These are phyloP conservation scores for Fraxinus greggii DNA, from an alignment of 305 asterid species.

Conservation along the genomic window DNA sequence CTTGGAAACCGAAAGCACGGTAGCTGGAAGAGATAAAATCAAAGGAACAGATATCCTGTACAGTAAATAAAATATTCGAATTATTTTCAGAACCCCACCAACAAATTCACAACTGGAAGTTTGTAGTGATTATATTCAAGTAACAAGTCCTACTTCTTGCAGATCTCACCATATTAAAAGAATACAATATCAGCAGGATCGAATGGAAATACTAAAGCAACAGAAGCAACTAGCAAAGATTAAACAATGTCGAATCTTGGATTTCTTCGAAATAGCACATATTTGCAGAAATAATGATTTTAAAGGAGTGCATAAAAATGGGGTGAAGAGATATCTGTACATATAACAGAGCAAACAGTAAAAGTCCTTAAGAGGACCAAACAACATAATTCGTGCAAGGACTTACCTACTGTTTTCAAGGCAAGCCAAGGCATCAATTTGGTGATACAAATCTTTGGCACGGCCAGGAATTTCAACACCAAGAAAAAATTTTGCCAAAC, in stretches of 20 bases:
- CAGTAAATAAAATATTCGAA: neutral
- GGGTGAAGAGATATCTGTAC: neutral
- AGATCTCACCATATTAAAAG: neutral
- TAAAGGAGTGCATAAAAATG: constrained; percentile 5
- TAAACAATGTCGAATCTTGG: constrained; percentile 1
- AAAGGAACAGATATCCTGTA: constrained; percentile 78
- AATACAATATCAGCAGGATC: neutral
- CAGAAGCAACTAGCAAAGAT: neutral
- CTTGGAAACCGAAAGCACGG: constrained; percentile 71
- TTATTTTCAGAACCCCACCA: neutral
- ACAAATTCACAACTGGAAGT: constrained; percentile 9
- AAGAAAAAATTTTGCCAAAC: constrained; percentile 86
- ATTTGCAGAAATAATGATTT: neutral
- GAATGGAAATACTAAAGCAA: neutral
- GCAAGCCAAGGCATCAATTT: constrained; percentile 73
- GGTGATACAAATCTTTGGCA: constrained; percentile 75
- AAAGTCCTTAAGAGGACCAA: neutral
- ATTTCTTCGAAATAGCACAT: neutral
- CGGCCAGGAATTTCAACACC: constrained; percentile 81
- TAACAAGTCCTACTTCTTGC: neutral
- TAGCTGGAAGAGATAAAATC: constrained; percentile 76
- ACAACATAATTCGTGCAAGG: neutral
- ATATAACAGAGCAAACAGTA: constrained; percentile 4
- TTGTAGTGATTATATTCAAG: neutral
- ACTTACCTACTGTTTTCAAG: constrained; percentile 69